These are phyloP conservation scores for Crassisporium funariophilum DNA, from an alignment of 768 basidiomycete species.

Conservation along the genomic window DNA sequence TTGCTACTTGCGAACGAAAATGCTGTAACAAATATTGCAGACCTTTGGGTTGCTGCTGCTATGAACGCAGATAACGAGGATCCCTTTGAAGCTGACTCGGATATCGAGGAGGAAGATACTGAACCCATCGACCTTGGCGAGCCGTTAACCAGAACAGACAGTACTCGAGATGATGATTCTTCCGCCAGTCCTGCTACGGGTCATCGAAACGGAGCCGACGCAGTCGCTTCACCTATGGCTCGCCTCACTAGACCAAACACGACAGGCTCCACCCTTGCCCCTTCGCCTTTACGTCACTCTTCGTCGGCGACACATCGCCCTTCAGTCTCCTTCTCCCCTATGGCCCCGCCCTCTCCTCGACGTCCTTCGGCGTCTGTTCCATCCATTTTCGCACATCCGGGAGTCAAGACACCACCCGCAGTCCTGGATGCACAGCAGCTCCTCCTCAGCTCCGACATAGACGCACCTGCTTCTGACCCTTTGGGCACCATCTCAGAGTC, in stretches of 20 bases:
- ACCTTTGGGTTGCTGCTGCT: slow-evolving; percentile 96
- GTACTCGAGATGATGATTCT: neutral
- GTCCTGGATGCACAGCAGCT: slow-evolving; percentile 73
- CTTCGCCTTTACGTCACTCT: slow-evolving; percentile 34
- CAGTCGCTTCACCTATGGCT: slow-evolving; percentile 23
- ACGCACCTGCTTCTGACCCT: slow-evolving; percentile 32
- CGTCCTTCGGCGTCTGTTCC: slow-evolving; percentile 62
- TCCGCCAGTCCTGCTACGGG: slow-evolving; percentile 6
- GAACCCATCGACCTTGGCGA: slow-evolving; percentile 22
- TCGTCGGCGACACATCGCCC: slow-evolving; percentile 29
- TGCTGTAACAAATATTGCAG: slow-evolving; percentile 91
- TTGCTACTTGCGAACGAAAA: slow-evolving; percentile 93
- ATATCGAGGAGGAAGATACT: slow-evolving; percentile 35
- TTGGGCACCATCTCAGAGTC: slow-evolving; percentile 59
- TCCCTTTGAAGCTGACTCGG: slow-evolving; percentile 64
- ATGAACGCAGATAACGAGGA: slow-evolving; percentile 94
- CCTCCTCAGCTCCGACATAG: slow-evolving; percentile 44
- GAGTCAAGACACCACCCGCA: slow-evolving; percentile 77
- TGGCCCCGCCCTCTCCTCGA: slow-evolving; percentile 45
- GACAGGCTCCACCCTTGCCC: slow-evolving; percentile 27
- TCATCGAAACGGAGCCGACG: slow-evolving; percentile 5
- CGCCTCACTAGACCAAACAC: slow-evolving; percentile 29
- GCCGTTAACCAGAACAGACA: neutral
- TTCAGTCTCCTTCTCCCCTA: slow-evolving; percentile 37
- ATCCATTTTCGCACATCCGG: slow-evolving; percentile 81